phyloP scores from a whole-genome alignment of 2,329 filamentous ascomycete species.

The Aspergillus pseudoviridinutans region DNA sequence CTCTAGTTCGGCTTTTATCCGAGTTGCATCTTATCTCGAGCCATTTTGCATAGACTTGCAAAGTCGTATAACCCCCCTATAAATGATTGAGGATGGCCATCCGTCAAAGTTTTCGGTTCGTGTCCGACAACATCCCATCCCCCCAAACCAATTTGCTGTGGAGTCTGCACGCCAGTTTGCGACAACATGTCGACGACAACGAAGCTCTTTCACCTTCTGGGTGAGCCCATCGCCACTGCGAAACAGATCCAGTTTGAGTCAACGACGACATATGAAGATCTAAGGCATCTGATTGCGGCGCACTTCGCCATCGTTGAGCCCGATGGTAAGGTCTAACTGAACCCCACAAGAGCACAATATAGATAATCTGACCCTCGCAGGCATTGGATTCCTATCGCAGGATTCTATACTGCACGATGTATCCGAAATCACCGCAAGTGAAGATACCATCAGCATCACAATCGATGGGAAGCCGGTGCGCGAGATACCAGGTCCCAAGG shows the following conservation, averaged over 20 bases:
- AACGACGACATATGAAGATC: conserved; percentile 13
- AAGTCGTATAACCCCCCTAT: no score
- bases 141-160: conserved; percentile 13
- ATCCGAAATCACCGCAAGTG: conserved; percentile 11
- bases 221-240: conserved; percentile 17
- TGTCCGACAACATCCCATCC: conserved; percentile 40
- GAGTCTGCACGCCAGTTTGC: neutral
- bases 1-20: no score
- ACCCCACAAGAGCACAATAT: neutral
- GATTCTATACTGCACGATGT: conserved; percentile 7
- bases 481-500: conserved; percentile 20
- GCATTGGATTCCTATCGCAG: conserved; percentile 18
- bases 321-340: conserved; percentile 13
- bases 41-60: no score
- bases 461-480: conserved; percentile 28
- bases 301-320: conserved; percentile 31
- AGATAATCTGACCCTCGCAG: conserved; percentile 2
- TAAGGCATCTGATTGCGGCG: conserved; percentile 22
- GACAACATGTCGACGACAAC: conserved; percentile 7
- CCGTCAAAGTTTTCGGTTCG: conserved; percentile 27
- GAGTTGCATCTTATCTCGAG: no score
- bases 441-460: conserved; percentile 18
- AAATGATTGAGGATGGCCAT: no score
- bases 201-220: conserved; percentile 20
- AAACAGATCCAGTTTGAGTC: conserved; percentile 20